Percentiles rank a stretch among this genome's conserved stretches.
These are phyloP conservation scores for Ambrosia hybrid DNA, from an alignment of 140 eudicot genomes.

Conservation along the genomic window DNA sequence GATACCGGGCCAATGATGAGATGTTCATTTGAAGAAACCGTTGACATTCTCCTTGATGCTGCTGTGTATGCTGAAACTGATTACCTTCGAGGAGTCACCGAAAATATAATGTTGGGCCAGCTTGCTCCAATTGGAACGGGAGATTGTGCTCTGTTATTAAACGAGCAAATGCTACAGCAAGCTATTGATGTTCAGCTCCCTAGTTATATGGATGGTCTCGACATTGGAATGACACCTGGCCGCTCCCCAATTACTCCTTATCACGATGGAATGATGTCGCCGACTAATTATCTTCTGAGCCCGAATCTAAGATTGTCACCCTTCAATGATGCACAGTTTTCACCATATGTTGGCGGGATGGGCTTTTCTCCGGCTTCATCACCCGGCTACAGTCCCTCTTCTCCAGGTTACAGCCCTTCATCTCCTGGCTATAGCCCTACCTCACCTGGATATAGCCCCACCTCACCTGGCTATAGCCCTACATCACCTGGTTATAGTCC, in stretches of 20 bases:
- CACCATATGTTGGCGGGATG: slow-evolving; percentile 89
- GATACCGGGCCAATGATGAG: slow-evolving; percentile 99
- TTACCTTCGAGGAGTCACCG: slow-evolving; percentile 84
- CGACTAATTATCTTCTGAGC: slow-evolving; percentile 69
- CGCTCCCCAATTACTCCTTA: slow-evolving; percentile 73
- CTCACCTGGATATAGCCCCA: slow-evolving; percentile 70
- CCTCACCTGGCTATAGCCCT: slow-evolving; percentile 78
- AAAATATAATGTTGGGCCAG: slow-evolving; percentile 93
- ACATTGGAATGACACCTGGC: slow-evolving; percentile 92
- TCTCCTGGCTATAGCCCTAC: slow-evolving; percentile 94
- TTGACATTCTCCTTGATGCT: slow-evolving; percentile 94
- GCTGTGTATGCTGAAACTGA: slow-evolving; percentile 93
- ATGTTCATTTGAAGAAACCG: slow-evolving; percentile 96
- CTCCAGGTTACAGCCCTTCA: slow-evolving; percentile 75
- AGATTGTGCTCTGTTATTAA: slow-evolving; percentile 71
- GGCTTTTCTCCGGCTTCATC: slow-evolving; percentile 87
- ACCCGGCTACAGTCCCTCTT: slow-evolving; percentile 74
- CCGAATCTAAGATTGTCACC: slow-evolving; percentile 87
- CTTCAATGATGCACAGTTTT: slow-evolving; percentile 75
- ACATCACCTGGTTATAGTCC: slow-evolving; percentile 85
- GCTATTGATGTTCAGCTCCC: slow-evolving; percentile 93
- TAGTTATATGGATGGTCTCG: slow-evolving; percentile 91
- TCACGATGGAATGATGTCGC: slow-evolving; percentile 88
- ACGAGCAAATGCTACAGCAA: slow-evolving; percentile 86
- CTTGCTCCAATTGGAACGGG: slow-evolving; percentile 99